These are phyloP conservation scores for Oryza longistaminata DNA, from an alignment of 176 grass and related monocot genomes.

Conservation along the genomic window DNA sequence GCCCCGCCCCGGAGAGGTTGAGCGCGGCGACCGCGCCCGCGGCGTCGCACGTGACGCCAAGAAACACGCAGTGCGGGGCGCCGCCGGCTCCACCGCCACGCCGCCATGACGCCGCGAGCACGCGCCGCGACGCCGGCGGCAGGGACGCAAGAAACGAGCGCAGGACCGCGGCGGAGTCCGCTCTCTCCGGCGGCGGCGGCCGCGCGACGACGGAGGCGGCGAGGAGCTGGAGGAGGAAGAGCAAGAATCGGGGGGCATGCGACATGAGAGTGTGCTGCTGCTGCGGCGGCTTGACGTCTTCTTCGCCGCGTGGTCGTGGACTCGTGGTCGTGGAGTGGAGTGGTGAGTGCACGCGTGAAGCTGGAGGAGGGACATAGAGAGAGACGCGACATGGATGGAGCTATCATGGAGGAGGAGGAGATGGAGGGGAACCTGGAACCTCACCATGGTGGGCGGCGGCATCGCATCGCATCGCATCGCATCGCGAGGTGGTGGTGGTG, in stretches of 20 bases:
- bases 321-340: too few species aligned
- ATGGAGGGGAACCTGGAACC: neutral
- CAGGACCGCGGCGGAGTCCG: conserved; percentile 5
- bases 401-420: neutral
- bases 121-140: conserved; percentile 13
- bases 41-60: conserved; percentile 42
- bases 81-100: neutral
- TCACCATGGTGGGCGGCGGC: neutral
- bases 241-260: neutral
- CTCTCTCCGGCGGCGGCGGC: neutral
- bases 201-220: neutral
- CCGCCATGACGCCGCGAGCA: conserved; percentile 28
- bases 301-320: neutral
- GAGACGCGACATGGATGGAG: neutral
- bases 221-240: neutral
- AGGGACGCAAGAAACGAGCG: conserved; percentile 43
- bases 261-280: conserved; percentile 25
- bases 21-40: conserved; percentile 2
- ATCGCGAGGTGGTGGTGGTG: neutral
- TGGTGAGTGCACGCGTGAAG: neutral
- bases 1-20: conserved; percentile 46
- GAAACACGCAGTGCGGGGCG: conserved; percentile 16
- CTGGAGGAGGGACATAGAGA: neutral
- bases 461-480: neutral
- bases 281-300: neutral